Evolutionary conservation across 345 rosid genomes (phyloP).

Genomic region (Aegle marmelos): DNA sequence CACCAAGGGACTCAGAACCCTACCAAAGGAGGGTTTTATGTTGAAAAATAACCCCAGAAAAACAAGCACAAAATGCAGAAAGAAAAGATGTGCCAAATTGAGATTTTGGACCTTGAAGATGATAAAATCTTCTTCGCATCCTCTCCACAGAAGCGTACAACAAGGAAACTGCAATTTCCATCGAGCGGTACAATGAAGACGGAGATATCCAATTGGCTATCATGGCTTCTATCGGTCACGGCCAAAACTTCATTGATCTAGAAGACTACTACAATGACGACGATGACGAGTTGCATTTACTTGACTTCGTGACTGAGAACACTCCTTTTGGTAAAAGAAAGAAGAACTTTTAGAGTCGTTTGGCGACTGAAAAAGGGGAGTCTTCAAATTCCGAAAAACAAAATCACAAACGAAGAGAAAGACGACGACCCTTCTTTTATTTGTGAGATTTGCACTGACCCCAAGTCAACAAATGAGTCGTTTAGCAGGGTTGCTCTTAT

Average conservation of each 20-base stretch:
- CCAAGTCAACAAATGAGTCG: not conserved
- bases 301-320: not conserved
- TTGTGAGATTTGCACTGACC: slow-evolving; percentile 42
- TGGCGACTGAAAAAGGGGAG: not conserved
- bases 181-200: slow-evolving; percentile 38
- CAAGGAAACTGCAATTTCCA: slow-evolving; percentile 34
- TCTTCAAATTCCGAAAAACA: slow-evolving; percentile 1
- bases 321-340: not conserved
- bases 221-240: slow-evolving; percentile 12
- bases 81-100: not conserved
- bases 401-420: too few species aligned
- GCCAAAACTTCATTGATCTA: not conserved
- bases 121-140: slow-evolving; percentile 9
- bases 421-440: slow-evolving; percentile 1
- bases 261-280: not conserved
- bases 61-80: not conserved
- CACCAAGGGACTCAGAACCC: too few species aligned
- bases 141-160: slow-evolving; percentile 23
- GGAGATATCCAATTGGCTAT: slow-evolving; percentile 28
- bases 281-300: not conserved
- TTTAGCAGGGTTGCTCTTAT: slow-evolving; percentile 41
- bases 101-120: slow-evolving; percentile 22
- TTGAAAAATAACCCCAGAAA: too few species aligned
- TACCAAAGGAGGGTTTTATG: too few species aligned
- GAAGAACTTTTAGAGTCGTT: not conserved